Percentiles rank a stretch among this genome's conserved stretches.
Conservation (phyloP, 2,329 filamentous ascomycete genomes). For the Fonsecaea erecta region DNA sequence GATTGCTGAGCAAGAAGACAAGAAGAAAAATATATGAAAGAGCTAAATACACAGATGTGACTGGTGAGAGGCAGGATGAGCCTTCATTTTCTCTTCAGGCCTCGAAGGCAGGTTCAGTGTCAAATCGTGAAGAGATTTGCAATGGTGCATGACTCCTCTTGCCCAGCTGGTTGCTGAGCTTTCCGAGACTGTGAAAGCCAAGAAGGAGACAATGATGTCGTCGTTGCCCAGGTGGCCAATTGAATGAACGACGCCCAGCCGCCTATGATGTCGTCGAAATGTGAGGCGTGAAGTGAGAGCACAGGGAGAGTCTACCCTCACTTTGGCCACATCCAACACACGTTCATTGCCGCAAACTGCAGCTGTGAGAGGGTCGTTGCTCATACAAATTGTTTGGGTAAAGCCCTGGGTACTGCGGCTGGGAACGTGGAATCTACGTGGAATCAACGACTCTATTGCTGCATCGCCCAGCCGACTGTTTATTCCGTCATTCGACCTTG, state of each 20-base stretch:
- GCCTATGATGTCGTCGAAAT: slow-evolving; percentile 9
- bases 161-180: not conserved
- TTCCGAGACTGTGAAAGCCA: not conserved
- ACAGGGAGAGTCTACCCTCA: not conserved
- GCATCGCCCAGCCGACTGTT: slow-evolving; percentile 9
- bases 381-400: slow-evolving; percentile 20
- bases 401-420: not conserved
- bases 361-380: not conserved
- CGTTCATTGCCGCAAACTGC: not conserved
- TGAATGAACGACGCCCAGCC: slow-evolving; percentile 6
- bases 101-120: not conserved
- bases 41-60: not conserved
- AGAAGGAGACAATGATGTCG: not conserved
- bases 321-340: not conserved
- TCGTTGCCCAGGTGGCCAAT: not conserved
- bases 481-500: not conserved
- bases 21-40: not conserved
- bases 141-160: not conserved
- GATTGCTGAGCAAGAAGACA: slow-evolving; percentile 6
- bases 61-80: not conserved
- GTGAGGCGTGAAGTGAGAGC: slow-evolving; percentile 8
- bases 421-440: not conserved
- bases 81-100: not conserved
- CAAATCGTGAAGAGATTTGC: not conserved
- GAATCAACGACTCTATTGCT: slow-evolving; percentile 3